These are phyloP conservation scores for Quercus suber DNA, from an alignment of 306 rosid genomes.

Conservation along the genomic window DNA sequence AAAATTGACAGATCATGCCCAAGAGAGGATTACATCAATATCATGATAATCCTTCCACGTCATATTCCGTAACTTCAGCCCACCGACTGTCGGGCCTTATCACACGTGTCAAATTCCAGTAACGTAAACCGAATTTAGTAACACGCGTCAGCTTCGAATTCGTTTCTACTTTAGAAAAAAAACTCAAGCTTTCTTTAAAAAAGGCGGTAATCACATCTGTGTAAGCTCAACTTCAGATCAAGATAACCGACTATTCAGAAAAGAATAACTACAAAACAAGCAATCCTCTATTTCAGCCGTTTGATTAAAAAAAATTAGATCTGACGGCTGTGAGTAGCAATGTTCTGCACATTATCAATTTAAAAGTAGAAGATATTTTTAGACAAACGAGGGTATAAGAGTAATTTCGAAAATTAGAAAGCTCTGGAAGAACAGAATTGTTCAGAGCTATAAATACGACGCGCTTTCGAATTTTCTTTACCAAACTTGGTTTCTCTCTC, in stretches of 20 bases:
- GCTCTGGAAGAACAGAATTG: constrained; percentile 24
- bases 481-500: background rate
- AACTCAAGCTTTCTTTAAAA: too few relatives aligned
- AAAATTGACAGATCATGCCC: background rate
- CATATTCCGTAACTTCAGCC: background rate
- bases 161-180: too few relatives aligned
- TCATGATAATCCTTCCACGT: constrained; percentile 20
- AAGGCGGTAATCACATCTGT: too few relatives aligned
- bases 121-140: too few relatives aligned
- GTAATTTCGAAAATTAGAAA: background rate
- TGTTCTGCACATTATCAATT: too few relatives aligned
- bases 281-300: too few relatives aligned
- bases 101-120: background rate
- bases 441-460: constrained; percentile 22
- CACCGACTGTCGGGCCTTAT: background rate
- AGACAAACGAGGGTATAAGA: background rate
- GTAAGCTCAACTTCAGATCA: too few relatives aligned
- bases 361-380: too few relatives aligned
- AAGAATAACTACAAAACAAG: too few relatives aligned
- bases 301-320: too few relatives aligned
- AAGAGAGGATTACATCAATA: background rate
- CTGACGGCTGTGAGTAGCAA: too few relatives aligned
- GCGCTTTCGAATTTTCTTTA: background rate
- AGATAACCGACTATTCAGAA: too few relatives aligned
- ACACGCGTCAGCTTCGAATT: constrained; percentile 17